Conservation (phyloP, 2,329 filamentous ascomycete species). For the Gaeumannomyces sp. region DNA sequence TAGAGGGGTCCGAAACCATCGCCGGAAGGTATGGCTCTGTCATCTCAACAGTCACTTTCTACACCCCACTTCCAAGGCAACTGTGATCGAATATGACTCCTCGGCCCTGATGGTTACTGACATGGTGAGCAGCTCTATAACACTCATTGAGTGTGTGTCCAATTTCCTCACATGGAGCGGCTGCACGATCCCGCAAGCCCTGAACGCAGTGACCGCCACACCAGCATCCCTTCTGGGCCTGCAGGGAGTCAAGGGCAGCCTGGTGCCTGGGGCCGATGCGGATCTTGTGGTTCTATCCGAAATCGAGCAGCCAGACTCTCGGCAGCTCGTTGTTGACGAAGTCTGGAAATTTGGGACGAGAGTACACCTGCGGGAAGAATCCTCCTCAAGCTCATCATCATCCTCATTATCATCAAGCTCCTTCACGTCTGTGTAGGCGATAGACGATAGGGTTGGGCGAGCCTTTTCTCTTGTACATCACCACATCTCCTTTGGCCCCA, state of each 20-base stretch:
- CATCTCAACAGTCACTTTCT: no score
- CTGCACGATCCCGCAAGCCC: conserved; percentile 58
- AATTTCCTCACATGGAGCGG: conserved; percentile 76
- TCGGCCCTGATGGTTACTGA: conserved; percentile 10
- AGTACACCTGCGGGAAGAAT: conserved; percentile 26
- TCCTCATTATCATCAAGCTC: neutral
- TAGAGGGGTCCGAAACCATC: conserved; percentile 74
- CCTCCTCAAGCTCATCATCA: neutral
- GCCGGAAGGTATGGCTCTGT: conserved; percentile 56
- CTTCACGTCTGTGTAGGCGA: neutral
- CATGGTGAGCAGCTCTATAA: conserved; percentile 49
- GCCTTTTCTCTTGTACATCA: neutral
- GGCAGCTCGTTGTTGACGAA: conserved; percentile 59
- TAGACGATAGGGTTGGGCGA: neutral
- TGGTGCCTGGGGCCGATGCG: conserved; percentile 58
- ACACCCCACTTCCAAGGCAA: no score
- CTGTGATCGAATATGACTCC: no score
- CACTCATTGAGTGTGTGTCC: conserved; percentile 73
- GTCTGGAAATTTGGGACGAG: conserved; percentile 72
- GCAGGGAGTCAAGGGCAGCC: conserved; percentile 57
- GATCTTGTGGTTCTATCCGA: conserved; percentile 65
- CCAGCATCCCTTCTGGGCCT: conserved; percentile 73
- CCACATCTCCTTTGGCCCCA: neutral
- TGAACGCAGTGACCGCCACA: conserved; percentile 68
- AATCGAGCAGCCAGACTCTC: conserved; percentile 25